phyloP scores from a whole-genome alignment of 306 rosid species.

The Potentilla sterilis region DNA sequence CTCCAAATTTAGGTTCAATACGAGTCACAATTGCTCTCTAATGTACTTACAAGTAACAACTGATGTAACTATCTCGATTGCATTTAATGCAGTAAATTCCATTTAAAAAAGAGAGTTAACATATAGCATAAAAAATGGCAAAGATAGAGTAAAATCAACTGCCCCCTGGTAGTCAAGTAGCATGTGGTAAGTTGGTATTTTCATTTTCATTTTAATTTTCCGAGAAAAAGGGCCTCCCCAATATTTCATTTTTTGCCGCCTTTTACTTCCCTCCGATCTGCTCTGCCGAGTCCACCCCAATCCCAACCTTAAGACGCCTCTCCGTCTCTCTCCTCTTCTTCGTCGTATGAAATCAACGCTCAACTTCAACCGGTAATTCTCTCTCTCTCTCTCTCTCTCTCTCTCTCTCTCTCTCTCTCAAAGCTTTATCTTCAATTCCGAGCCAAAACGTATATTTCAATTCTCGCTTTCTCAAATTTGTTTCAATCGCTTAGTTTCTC shows the following conservation, averaged over 20 bases:
- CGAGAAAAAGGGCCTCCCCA: background rate
- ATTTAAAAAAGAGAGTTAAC: too few species aligned
- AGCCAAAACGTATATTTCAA: background rate
- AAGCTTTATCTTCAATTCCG: background rate
- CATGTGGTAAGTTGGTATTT: background rate
- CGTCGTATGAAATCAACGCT: background rate
- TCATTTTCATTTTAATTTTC: background rate
- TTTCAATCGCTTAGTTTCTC: background rate
- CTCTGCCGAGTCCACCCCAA: background rate
- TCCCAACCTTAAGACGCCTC: background rate
- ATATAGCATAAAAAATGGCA: too few species aligned
- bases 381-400: background rate
- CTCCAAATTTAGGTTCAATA: too few species aligned
- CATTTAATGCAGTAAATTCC: too few species aligned
- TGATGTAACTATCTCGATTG: too few species aligned
- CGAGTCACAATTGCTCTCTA: too few species aligned
- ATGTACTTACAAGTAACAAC: too few species aligned
- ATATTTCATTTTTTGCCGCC: constrained; percentile 15
- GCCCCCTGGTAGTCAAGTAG: too few species aligned
- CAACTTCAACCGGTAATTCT: constrained; percentile 5
- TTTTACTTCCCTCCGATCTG: constrained; percentile 8
- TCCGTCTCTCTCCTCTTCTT: background rate
- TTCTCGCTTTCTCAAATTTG: background rate
- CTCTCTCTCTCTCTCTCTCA: background rate
- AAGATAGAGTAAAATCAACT: too few species aligned